Conservation (phyloP, 1,139 yeast species). For the Yamadazyma sp. region DNA sequence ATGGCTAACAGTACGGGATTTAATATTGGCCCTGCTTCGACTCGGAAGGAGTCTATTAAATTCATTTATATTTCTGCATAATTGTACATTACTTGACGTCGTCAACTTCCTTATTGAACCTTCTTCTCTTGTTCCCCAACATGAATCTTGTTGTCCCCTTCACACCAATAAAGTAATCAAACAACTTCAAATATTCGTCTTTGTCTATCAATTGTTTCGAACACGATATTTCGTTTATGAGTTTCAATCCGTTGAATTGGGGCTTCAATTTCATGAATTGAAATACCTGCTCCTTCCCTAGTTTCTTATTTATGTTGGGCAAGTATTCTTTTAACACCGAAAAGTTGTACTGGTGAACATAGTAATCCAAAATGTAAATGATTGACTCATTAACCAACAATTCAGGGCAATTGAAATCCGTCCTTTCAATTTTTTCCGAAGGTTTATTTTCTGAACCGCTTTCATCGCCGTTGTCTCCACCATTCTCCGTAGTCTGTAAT, state of each 20-base stretch:
- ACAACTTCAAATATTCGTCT: conserved; percentile 50
- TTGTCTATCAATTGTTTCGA: conserved; percentile 33
- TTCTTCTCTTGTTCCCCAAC: conserved; percentile 48
- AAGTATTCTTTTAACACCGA: conserved; percentile 30
- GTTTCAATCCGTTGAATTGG: conserved; percentile 42
- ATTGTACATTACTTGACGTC: conserved; percentile 1
- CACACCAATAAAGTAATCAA: conserved; percentile 46
- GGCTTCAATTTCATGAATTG: conserved; percentile 50
- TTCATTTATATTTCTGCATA: background rate
- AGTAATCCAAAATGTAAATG: conserved; percentile 60
- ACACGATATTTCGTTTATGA: conserved; percentile 38
- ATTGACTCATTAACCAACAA: conserved; percentile 59
- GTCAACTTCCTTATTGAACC: conserved; percentile 31
- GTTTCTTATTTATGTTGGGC: conserved; percentile 30
- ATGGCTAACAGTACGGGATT: no score
- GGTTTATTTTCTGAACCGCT: conserved; percentile 17
- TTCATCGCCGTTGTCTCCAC: no score
- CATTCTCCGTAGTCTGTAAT: conserved; percentile 23
- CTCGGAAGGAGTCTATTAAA: no score
- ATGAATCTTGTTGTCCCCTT: conserved; percentile 58
- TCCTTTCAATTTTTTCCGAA: conserved; percentile 35
- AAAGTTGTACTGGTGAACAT: conserved; percentile 50
- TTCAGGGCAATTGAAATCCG: conserved; percentile 50
- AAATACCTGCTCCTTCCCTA: conserved; percentile 48
- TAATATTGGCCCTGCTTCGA: no score